A percentile compares a stretch with the other conserved stretches of the same genome.
Conservation (phyloP, 1,284 basidiomycete genomes). For the Termitomyces sp. region DNA sequence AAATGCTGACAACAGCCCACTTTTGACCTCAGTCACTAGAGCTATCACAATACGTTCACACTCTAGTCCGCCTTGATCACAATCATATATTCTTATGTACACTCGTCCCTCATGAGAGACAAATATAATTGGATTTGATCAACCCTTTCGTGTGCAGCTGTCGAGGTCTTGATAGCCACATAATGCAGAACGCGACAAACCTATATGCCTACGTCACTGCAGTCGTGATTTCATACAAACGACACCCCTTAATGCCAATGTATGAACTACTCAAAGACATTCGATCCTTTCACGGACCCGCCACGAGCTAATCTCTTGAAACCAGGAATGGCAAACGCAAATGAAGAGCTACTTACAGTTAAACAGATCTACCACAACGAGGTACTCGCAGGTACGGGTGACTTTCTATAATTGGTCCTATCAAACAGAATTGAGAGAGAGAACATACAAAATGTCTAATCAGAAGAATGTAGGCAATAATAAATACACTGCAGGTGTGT, state of each 20-base stretch:
- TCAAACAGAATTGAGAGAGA: not conserved
- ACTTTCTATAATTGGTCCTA: too few relatives aligned
- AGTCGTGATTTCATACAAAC: not conserved
- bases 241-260: not conserved
- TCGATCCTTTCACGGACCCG: too few relatives aligned
- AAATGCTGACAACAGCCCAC: not conserved
- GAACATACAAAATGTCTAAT: not conserved
- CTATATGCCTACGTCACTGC: not conserved
- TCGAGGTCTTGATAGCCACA: not conserved
- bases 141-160: not conserved
- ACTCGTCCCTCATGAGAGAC: not conserved
- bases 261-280: too few relatives aligned
- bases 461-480: not conserved
- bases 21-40: not conserved
- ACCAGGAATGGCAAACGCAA: too few relatives aligned
- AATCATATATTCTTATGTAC: not conserved
- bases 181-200: not conserved
- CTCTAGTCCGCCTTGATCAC: not conserved
- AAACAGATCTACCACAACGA: not conserved
- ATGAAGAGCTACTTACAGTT: too few relatives aligned
- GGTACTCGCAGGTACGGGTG: not conserved
- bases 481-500: slow-evolving; percentile 11
- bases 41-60: not conserved
- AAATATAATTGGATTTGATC: not conserved
- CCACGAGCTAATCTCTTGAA: too few relatives aligned